phyloP scores from a whole-genome alignment of 108 stramenopile genomes.

The Nitzschia sp. region DNA sequence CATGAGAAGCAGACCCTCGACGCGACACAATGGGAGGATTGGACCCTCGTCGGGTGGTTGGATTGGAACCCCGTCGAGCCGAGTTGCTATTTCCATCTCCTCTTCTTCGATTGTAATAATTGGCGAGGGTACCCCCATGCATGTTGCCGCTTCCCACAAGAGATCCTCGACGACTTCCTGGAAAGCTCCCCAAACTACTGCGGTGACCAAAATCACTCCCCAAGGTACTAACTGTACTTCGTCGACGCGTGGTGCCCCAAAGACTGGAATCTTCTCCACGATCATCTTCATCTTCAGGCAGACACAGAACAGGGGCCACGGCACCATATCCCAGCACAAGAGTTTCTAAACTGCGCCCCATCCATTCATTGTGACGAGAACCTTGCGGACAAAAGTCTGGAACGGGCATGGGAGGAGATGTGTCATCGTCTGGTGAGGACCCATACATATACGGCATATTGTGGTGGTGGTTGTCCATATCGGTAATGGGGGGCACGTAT shows the following conservation, averaged over 20 bases:
- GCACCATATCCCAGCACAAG: slow-evolving; percentile 43
- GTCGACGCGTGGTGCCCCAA: slow-evolving; percentile 11
- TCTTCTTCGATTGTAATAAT: slow-evolving; percentile 34
- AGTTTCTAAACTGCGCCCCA: slow-evolving; percentile 54
- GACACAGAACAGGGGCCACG: slow-evolving; percentile 31
- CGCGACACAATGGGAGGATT: slow-evolving; percentile 1
- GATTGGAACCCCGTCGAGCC: slow-evolving; percentile 12
- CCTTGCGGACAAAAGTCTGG: slow-evolving; percentile 32
- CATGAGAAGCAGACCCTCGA: slow-evolving; percentile 28
- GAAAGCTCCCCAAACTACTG: slow-evolving; percentile 25
- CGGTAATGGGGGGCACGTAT: neutral
- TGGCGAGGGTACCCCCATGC: slow-evolving; percentile 47
- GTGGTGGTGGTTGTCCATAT: neutral
- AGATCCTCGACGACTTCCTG: slow-evolving; percentile 26
- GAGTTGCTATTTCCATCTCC: neutral
- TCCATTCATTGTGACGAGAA: slow-evolving; percentile 44
- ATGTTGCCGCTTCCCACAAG: slow-evolving; percentile 26
- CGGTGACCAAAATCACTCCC: slow-evolving; percentile 23
- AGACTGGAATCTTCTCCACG: slow-evolving; percentile 2
- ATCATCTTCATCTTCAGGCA: slow-evolving; percentile 31
- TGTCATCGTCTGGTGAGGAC: slow-evolving; percentile 1
- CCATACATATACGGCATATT: slow-evolving; percentile 6
- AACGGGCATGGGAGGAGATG: slow-evolving; percentile 1
- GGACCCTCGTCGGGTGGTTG: slow-evolving; percentile 4
- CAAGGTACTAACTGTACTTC: slow-evolving; percentile 32